Percentiles rank a stretch among this genome's conserved stretches.
Evolutionary conservation across 148 eudicot genomes (phyloP).

Genomic region (Pouteria glomerata): DNA sequence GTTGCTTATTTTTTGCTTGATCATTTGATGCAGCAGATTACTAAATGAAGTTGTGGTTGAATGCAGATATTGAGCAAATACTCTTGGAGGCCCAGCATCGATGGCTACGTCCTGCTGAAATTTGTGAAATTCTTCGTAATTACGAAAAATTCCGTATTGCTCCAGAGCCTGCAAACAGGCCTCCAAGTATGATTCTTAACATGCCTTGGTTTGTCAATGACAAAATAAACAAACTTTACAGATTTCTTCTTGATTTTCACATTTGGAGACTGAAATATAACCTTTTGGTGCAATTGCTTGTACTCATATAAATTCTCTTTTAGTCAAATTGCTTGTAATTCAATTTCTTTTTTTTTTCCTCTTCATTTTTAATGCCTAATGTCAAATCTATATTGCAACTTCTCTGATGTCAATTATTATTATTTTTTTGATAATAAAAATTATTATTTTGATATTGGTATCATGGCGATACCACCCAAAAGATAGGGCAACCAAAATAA

Average conservation of each 20-base stretch:
- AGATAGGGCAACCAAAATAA: too few species aligned
- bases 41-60: conserved; percentile 10
- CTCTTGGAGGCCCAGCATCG: conserved; percentile 71
- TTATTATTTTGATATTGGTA: too few species aligned
- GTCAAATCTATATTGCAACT: too few species aligned
- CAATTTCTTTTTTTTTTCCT: too few species aligned
- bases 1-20: neutral
- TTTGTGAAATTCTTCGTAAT: conserved; percentile 74
- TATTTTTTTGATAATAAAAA: too few species aligned
- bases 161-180: conserved; percentile 62
- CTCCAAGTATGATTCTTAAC: conserved; percentile 47
- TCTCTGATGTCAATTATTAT: too few species aligned
- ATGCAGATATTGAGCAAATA: conserved; percentile 67
- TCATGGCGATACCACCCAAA: too few species aligned
- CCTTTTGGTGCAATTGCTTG: conserved; percentile 3
- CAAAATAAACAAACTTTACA: too few species aligned
- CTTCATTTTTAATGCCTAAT: too few species aligned
- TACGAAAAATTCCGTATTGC: conserved; percentile 46
- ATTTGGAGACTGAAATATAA: neutral
- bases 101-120: conserved; percentile 82
- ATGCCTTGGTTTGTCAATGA: too few species aligned
- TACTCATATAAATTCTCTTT: neutral
- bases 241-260: too few species aligned
- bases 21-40: neutral
- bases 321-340: too few species aligned